Percentiles rank a stretch among this genome's conserved stretches.
Conservation (phyloP, 1,284 basidiomycete species). For the Cryptococcus sp. region DNA sequence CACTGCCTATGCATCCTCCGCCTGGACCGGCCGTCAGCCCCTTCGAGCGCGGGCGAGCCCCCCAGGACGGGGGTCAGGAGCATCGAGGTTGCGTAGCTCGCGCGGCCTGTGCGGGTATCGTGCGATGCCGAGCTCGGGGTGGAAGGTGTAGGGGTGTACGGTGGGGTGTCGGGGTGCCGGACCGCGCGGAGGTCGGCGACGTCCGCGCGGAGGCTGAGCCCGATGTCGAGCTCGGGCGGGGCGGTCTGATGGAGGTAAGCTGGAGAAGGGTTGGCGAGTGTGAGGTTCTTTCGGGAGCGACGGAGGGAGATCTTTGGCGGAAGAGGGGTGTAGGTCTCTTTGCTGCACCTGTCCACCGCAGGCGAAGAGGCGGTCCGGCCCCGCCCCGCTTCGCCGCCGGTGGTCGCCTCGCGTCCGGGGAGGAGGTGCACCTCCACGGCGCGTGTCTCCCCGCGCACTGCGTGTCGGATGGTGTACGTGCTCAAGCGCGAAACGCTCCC, state of each 20-base stretch:
- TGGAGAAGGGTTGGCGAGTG: background rate
- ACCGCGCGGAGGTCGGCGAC: no score
- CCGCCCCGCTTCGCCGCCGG: background rate
- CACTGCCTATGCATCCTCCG: slow-evolving; percentile 12
- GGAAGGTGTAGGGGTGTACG: no score
- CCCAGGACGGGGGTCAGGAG: no score
- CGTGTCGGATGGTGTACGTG: slow-evolving; percentile 10
- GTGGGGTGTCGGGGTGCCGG: no score
- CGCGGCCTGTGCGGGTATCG: no score
- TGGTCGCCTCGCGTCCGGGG: no score
- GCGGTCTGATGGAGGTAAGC: background rate
- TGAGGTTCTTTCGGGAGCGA: background rate
- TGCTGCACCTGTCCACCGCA: background rate
- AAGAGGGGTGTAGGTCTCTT: slow-evolving; percentile 9
- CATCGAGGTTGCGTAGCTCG: no score
- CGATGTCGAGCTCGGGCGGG: no score
- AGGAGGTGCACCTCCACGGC: background rate
- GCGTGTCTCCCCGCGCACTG: background rate
- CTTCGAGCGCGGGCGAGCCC: no score
- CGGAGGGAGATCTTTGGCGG: background rate
- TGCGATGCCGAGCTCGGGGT: no score
- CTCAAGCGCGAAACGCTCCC: slow-evolving; percentile 6
- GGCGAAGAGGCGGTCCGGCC: background rate
- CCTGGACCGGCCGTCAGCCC: background rate
- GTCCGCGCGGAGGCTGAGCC: no score